Conservation (phyloP, 1,284 basidiomycete species). For the Melampsora americana region DNA sequence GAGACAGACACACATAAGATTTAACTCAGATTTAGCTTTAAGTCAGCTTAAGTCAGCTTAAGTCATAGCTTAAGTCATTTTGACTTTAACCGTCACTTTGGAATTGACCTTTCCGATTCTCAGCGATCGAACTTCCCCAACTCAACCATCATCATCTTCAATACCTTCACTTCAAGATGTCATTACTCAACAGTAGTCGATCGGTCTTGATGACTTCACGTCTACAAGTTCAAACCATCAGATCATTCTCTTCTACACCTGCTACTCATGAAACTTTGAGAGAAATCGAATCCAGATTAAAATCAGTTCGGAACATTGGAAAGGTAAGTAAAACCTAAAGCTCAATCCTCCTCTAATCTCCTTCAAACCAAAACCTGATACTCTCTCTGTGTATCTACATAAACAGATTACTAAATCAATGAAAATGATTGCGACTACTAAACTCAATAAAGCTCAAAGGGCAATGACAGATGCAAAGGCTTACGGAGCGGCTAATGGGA, state of each 20-base stretch:
- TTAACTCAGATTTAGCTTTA: too few relatives aligned
- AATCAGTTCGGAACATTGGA: constrained; percentile 78
- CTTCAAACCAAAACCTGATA: not conserved
- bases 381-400: not conserved
- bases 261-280: constrained; percentile 94
- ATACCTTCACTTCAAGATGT: constrained; percentile 19
- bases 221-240: constrained; percentile 47
- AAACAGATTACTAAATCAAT: constrained; percentile 67
- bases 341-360: not conserved
- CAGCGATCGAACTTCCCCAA: not conserved
- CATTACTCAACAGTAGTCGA: constrained; percentile 22
- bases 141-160: not conserved
- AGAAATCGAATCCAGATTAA: constrained; percentile 93
- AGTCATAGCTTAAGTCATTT: not conserved
- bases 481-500: constrained; percentile 81
- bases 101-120: constrained; percentile 3
- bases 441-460: constrained; percentile 88
- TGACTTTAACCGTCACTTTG: too few relatives aligned
- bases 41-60: too few relatives aligned
- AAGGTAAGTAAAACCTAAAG: constrained; percentile 11
- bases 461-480: constrained; percentile 91
- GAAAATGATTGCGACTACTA: constrained; percentile 96
- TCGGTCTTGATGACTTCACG: constrained; percentile 13
- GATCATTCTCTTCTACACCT: constrained; percentile 65
- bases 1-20: too few relatives aligned